A percentile compares a stretch with the other conserved stretches of the same genome.
These are phyloP conservation scores for Steccherinum ochraceum DNA, from an alignment of 768 basidiomycete genomes.

Conservation along the genomic window DNA sequence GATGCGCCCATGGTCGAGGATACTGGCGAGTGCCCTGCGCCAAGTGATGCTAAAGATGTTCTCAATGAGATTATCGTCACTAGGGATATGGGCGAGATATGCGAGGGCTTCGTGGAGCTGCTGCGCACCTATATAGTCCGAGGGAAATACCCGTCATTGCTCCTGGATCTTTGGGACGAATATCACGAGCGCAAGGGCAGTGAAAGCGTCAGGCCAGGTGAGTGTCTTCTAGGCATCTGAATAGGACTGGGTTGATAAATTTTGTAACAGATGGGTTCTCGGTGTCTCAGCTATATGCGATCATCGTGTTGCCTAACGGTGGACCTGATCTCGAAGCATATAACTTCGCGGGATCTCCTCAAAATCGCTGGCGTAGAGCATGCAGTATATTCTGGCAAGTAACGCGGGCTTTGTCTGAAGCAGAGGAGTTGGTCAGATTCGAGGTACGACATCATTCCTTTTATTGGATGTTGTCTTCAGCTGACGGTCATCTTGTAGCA, in stretches of 20 bases:
- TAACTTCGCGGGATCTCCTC: conserved; percentile 49
- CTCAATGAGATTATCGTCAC: conserved; percentile 79
- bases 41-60: conserved; percentile 69
- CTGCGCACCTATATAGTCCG: conserved; percentile 81
- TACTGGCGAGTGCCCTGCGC: conserved; percentile 51
- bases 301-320: conserved; percentile 86
- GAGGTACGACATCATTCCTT: no score
- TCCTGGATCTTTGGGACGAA: conserved; percentile 84
- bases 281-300: conserved; percentile 75
- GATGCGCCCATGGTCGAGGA: not conserved
- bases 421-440: conserved; percentile 76
- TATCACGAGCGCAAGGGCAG: conserved; percentile 72
- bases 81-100: conserved; percentile 68
- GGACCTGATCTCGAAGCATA: conserved; percentile 89
- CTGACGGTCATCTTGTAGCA: conserved; percentile 47
- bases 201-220: conserved; percentile 82
- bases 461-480: not conserved
- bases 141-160: conserved; percentile 74
- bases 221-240: conserved; percentile 17
- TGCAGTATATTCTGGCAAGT: conserved; percentile 91
- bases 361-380: conserved; percentile 79
- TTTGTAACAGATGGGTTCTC: conserved; percentile 57
- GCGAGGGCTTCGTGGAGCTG: conserved; percentile 73
- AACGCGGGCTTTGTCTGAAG: conserved; percentile 64
- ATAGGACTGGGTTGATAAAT: conserved; percentile 2